Percentiles rank a stretch among this genome's conserved stretches.
phyloP scores from a whole-genome alignment of 2,329 filamentous ascomycete species.

The Aspergillus fumigatiaffinis region DNA sequence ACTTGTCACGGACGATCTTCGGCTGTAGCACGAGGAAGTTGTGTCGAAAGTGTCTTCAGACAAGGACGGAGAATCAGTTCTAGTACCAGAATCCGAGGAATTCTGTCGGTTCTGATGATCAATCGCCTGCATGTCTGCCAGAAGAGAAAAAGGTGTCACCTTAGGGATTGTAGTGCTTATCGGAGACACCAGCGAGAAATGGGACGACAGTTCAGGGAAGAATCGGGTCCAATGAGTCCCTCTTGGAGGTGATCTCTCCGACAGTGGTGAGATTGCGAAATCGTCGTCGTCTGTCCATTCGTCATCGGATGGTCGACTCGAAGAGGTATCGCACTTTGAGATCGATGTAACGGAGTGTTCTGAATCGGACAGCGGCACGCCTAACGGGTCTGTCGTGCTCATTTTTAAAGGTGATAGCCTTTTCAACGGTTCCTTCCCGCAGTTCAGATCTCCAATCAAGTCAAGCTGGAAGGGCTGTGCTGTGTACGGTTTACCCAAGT shows the following conservation, averaged over 20 bases:
- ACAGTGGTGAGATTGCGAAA: constrained; percentile 23
- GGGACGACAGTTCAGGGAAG: constrained; percentile 28
- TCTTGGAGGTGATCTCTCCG: constrained; percentile 13
- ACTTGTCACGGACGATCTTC: constrained; percentile 32
- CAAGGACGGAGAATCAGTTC: constrained; percentile 18
- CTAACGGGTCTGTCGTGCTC: background rate
- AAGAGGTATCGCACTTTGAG: background rate
- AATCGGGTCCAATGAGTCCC: constrained; percentile 23
- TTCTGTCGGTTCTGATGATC: background rate
- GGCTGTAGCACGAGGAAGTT: constrained; percentile 36
- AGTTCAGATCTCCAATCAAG: background rate
- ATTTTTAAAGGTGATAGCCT: background rate
- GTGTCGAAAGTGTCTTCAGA: constrained; percentile 25
- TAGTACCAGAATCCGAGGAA: background rate
- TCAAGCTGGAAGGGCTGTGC: background rate
- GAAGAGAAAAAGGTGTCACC: background rate
- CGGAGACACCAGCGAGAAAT: constrained; percentile 24
- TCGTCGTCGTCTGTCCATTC: constrained; percentile 8
- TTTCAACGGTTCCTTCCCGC: background rate
- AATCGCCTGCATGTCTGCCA: background rate
- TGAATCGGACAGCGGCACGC: background rate
- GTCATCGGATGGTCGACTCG: background rate
- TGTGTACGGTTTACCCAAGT: background rate
- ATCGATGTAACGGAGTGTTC: background rate
- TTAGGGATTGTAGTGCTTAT: constrained; percentile 11